Base-by-base conservation (phyloP, 2,329 filamentous ascomycete species). In the Metarhizium brunneum region DNA sequence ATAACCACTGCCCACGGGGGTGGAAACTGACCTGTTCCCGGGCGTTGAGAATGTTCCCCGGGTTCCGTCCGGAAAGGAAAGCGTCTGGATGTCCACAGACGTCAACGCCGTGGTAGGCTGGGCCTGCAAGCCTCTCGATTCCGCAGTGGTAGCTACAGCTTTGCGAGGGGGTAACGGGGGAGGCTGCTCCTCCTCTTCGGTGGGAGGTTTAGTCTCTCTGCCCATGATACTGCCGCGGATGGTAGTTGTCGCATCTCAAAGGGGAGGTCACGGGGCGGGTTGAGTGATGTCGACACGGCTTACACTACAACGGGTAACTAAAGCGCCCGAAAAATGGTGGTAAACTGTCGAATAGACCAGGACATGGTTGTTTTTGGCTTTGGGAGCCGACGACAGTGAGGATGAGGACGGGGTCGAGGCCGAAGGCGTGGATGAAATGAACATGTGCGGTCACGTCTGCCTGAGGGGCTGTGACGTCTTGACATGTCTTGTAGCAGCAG, bases 51-150 rank as follows among this genome's bases (percentile, higher is more conserved):
- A 86, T 1, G 81, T 85, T 42, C 87, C 85, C 57, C 83, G 78
- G 20, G 82, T 82, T 57, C 82, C 84, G 67, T 90, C 88, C 11
- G 83, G 84, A 59, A 88, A 86, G 1, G 85, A 84, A 52, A 92
- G 78, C 0, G 87, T 89, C 62, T 90, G 87, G 55, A 92, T 86
- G 61, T 92, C 91, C 59, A 91, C 80, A 16, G 90, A 81, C 0
- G 90, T 92, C 14, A 97, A 66, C 10, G 91, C 91, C 1, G 91
- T 96, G 3, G 92, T 96, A 50, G 92, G 84, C 57, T 83, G 84
- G 2, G 87, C 84, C 60, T 75, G 77, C 54, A 76, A 65, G 69
- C 71, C 59, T 70, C 70, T 62, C 49, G 72, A 10, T 58, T 79
- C 68, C 58, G 72, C 50, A 45, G 68, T 62, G 47, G 66, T 59